phyloP scores from a whole-genome alignment of 352 stramenopile genomes.

The Pythium graminicola region DNA sequence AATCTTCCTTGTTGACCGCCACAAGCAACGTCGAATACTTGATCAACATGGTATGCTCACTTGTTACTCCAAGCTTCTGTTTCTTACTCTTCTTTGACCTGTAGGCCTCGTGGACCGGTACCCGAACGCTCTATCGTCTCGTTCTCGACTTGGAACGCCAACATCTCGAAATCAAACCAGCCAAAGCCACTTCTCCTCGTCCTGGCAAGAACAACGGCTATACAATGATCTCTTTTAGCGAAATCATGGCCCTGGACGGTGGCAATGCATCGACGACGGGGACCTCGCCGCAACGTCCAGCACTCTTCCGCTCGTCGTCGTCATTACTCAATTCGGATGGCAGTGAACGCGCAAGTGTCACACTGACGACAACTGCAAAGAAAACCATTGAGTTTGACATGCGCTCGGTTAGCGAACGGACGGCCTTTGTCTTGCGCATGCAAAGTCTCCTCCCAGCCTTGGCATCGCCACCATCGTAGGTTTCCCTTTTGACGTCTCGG shows the following conservation, averaged over 20 bases:
- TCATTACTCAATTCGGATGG: slow-evolving; percentile 21
- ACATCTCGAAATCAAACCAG: slow-evolving; percentile 23
- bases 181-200: slow-evolving; percentile 30
- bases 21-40: slow-evolving; percentile 24
- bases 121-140: slow-evolving; percentile 32
- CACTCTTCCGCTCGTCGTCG: slow-evolving; percentile 31
- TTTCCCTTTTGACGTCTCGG: not conserved
- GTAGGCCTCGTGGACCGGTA: slow-evolving; percentile 41
- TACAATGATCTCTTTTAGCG: slow-evolving; percentile 24
- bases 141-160: slow-evolving; percentile 23
- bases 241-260: slow-evolving; percentile 37
- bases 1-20: not conserved
- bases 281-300: slow-evolving; percentile 1
- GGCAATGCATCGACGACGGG: not conserved
- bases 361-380: slow-evolving; percentile 15
- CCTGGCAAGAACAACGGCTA: slow-evolving; percentile 18
- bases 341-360: slow-evolving; percentile 23
- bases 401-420: slow-evolving; percentile 32
- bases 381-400: slow-evolving; percentile 43
- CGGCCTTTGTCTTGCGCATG: slow-evolving; percentile 24
- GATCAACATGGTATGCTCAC: slow-evolving; percentile 40
- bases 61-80: not conserved
- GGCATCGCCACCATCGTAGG: not conserved
- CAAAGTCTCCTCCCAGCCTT: slow-evolving; percentile 20
- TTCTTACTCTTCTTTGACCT: not conserved